Conservation (phyloP, 192 early-diverging fungal species). For the Linnemannia zychae region DNA sequence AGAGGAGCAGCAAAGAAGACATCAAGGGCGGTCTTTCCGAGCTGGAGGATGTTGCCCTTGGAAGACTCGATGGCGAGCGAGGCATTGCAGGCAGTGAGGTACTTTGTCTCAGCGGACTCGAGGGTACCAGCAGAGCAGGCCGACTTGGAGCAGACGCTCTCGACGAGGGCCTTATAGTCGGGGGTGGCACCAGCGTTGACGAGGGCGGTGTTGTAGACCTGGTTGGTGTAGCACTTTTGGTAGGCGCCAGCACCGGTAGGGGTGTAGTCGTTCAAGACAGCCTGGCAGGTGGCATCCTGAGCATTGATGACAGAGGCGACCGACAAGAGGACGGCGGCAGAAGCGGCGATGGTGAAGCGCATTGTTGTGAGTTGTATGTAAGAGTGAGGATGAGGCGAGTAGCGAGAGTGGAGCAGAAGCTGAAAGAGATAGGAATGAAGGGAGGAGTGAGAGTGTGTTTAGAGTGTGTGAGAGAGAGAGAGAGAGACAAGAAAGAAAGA, state of each 20-base stretch:
- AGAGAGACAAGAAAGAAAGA: not conserved
- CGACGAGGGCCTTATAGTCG: constrained; percentile 35
- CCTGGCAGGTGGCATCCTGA: constrained; percentile 40
- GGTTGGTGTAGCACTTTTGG: constrained; percentile 49
- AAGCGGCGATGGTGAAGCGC: constrained; percentile 30
- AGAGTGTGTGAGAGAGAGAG: too few relatives aligned
- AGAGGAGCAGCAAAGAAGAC: constrained; percentile 47
- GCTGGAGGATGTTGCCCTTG: constrained; percentile 37
- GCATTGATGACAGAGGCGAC: constrained; percentile 30
- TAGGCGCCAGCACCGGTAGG: constrained; percentile 8
- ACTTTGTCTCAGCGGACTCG: constrained; percentile 29
- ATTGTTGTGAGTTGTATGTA: constrained; percentile 6
- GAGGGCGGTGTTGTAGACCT: constrained; percentile 37
- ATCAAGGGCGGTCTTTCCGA: constrained; percentile 44
- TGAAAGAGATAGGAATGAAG: not conserved
- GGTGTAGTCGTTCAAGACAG: constrained; percentile 33
- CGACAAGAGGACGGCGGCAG: constrained; percentile 25
- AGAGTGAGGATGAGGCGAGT: not conserved
- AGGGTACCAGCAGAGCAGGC: constrained; percentile 31
- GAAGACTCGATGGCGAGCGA: constrained; percentile 29
- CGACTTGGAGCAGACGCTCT: constrained; percentile 30
- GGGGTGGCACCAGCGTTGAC: constrained; percentile 19
- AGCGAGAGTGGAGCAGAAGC: not conserved
- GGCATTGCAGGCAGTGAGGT: constrained; percentile 38
- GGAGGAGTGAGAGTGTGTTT: too few relatives aligned